These are phyloP conservation scores for Myochromella boudieri DNA, from an alignment of 768 basidiomycete genomes.

Conservation along the genomic window DNA sequence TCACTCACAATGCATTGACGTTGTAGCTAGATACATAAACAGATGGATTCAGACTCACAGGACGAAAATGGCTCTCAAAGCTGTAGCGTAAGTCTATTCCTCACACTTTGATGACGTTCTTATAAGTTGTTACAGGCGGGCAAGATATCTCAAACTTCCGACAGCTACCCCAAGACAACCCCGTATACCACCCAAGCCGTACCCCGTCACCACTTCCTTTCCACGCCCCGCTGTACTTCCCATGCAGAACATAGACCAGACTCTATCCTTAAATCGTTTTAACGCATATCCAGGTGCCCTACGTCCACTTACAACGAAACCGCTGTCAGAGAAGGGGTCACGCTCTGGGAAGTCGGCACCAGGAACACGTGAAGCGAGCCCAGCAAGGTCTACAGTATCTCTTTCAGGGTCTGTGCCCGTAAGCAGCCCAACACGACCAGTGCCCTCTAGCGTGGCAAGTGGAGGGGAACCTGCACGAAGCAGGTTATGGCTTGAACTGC, in stretches of 20 bases:
- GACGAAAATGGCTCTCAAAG: conserved; percentile 73
- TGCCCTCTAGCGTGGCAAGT: conserved; percentile 27
- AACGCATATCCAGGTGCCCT: conserved; percentile 7
- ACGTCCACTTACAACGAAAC: conserved; percentile 28
- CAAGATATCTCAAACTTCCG: conserved; percentile 77
- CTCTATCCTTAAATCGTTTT: conserved; percentile 15
- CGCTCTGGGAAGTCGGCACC: conserved; percentile 33
- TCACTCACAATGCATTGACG: conserved; percentile 18
- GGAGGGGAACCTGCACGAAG: conserved; percentile 39
- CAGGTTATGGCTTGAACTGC: conserved; percentile 56
- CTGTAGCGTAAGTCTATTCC: conserved; percentile 68
- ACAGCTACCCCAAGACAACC: conserved; percentile 43
- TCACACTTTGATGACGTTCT: conserved; percentile 3
- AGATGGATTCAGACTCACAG: conserved; percentile 71
- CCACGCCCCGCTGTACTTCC: conserved; percentile 12
- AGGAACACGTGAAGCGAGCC: conserved; percentile 23
- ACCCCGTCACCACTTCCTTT: too few species aligned
- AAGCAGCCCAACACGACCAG: conserved; percentile 20
- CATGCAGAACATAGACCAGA: conserved; percentile 10
- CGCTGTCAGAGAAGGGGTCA: conserved; percentile 35
- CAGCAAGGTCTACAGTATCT: conserved; percentile 18
- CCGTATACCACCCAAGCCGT: too few species aligned
- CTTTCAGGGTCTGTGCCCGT: background rate
- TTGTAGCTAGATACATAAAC: conserved; percentile 51
- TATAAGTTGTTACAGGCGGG: conserved; percentile 51